Base-by-base conservation (phyloP, 495 filamentous ascomycete species). In the Thermothielavioides terrestris region DNA sequence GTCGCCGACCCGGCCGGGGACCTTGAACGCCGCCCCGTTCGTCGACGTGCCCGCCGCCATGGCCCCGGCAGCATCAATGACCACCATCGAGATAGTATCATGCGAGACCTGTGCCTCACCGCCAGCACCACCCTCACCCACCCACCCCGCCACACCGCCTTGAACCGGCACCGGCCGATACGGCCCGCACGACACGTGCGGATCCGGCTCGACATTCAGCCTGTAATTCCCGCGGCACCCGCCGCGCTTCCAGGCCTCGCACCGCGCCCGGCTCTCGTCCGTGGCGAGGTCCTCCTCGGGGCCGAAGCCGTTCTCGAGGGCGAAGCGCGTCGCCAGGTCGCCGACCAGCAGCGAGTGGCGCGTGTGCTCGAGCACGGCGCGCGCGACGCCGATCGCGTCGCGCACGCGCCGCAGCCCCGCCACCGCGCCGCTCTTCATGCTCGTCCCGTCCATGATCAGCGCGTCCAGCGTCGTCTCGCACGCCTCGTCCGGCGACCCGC, bases 391-490 rank as follows among this genome's bases (percentile, higher is more conserved):
- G 2, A 71, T 55, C 15, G 70, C 71, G 39, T 72, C 58, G 9
- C 59, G 62, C 25, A 74, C 50, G 30, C 72, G 68, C 7, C 72
- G 67, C 20, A 76, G 57, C 4, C 64, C 68, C 0, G 68, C 70
- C 1, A 76, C 72, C 1, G 71, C 71, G 45, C 72, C 72, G 0
- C 59, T 62, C 10, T 74, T 72, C 56, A 74, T 62, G 12, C 61
- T 68, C 1, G 54, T 67, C 21, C 72, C 72, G 54, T 74, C 71
- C 57, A 67, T 67, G 44, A 74, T 59, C 59, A 74, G 61, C 14
- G 71, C 71, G 60, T 75, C 71, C 27, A 75, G 68, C 4, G 71
- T 73, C 7, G 71, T 72, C 58, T 75, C 71, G 50, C 72, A 74
- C 31, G 53, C 53, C 52, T 74, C 71, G 46, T 76, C 65, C 10